Conservation (phyloP, 345 rosid species). For the Sonneratia caseolaris region DNA sequence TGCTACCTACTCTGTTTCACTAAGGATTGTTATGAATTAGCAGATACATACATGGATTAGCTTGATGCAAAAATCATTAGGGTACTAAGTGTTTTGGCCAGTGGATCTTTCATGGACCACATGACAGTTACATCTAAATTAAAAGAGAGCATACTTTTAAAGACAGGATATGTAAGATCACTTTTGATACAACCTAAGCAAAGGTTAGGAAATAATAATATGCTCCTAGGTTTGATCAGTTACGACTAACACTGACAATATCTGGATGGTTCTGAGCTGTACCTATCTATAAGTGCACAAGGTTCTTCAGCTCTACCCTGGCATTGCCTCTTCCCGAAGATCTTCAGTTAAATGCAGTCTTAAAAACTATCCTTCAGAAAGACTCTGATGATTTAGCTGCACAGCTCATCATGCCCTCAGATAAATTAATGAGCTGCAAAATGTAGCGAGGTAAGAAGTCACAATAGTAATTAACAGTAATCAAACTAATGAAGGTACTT, state of each 20-base stretch:
- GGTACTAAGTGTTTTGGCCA: too few relatives aligned
- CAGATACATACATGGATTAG: too few relatives aligned
- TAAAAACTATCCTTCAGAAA: neutral
- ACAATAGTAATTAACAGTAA: neutral
- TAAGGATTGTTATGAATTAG: too few relatives aligned
- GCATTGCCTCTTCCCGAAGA: neutral
- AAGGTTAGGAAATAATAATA: neutral
- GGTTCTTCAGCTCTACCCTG: neutral
- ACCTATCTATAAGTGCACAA: neutral
- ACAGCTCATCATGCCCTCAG: neutral
- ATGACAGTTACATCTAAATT: neutral
- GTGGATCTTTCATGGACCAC: too few relatives aligned
- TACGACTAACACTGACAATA: neutral
- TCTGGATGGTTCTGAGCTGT: neutral
- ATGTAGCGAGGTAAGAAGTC: neutral
- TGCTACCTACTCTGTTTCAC: too few relatives aligned
- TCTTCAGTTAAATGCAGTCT: neutral
- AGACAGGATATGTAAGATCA: neutral
- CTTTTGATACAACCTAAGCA: neutral
- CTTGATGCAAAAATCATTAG: too few relatives aligned
- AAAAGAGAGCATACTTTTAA: neutral
- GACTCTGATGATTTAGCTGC: neutral
- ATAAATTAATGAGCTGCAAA: slow-evolving; percentile 4
- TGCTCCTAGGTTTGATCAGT: neutral
- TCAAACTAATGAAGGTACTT: too few relatives aligned